Evolutionary conservation across 495 filamentous ascomycete species (phyloP), one percentile per base, ranked within the genome.

Genomic region (Tricharina praecox): DNA sequence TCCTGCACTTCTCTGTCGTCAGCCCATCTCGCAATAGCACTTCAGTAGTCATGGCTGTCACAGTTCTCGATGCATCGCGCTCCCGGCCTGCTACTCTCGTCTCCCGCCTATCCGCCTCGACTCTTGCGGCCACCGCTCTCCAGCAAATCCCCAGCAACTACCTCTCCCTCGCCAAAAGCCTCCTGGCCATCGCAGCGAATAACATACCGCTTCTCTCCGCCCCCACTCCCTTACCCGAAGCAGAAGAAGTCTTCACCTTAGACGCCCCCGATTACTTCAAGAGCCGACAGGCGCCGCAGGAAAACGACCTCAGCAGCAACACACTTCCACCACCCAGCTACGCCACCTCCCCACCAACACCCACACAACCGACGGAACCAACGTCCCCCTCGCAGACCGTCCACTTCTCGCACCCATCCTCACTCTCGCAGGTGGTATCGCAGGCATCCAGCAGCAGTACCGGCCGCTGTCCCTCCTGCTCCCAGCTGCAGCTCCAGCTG

Each of bases 81-180:
- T n/a, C n/a, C n/a, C n/a, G n/a, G 8, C 58, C 16, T 37, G 32
- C 15, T 47, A 50, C 16, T 39, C 50, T n/a, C 43, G 30, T 36
- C 45, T 32, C 37, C 13, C 15, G 7, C 16, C 15, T 18, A 9
- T 37, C 15, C 15, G 5, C 34, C 15, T 37, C 34, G 8, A 5
- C 7, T 13, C 5, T 32, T 32, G 28, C 28, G 13, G 28, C 28
- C 13, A 13, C 28, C 13, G 34, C 34, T 15, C 8, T 37, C 34
- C 9, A 9, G 9, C 9, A 9, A 18, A 9, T 37, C 34, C 34
- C 34, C 7, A 18, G 34, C 34, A 18, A 5, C 34, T 37, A 37
- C 34, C 8, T 37, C 7, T 37, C 34, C 15, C 34, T 37, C 34
- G 34, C 16, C 7, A 9, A 15, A 18, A 18, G 15, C 16, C 7